Evolutionary conservation across 768 basidiomycete species (phyloP).

Genomic region (Dentipellis fragilis): DNA sequence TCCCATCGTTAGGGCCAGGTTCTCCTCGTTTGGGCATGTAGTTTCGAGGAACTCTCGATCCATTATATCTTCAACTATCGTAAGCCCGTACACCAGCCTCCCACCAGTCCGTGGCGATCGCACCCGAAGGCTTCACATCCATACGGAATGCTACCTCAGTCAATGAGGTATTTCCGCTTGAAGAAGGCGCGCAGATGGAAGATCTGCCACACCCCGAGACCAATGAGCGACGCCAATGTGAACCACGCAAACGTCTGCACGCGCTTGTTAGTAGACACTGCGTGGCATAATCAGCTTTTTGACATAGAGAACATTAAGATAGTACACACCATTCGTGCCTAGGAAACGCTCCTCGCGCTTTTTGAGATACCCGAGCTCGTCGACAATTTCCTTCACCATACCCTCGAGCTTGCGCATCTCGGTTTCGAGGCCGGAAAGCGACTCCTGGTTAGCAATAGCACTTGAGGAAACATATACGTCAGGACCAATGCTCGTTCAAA

Average conservation of each 20-base stretch:
- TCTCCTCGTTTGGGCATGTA: too few species aligned
- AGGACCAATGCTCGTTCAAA: not conserved
- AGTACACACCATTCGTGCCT: slow-evolving; percentile 73
- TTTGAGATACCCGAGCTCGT: slow-evolving; percentile 90
- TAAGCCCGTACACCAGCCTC: too few species aligned
- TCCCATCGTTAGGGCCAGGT: too few species aligned
- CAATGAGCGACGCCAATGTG: slow-evolving; percentile 67
- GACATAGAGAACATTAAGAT: not conserved
- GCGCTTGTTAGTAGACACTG: slow-evolving; percentile 86
- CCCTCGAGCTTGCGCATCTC: slow-evolving; percentile 99
- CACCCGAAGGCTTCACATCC: too few species aligned
- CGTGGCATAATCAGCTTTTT: not conserved
- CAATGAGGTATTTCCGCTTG: slow-evolving; percentile 91
- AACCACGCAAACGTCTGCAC: slow-evolving; percentile 93
- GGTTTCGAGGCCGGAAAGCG: slow-evolving; percentile 87
- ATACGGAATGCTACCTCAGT: slow-evolving; percentile 20
- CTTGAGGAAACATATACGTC: slow-evolving; percentile 28
- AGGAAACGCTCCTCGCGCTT: slow-evolving; percentile 82
- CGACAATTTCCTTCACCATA: slow-evolving; percentile 86
- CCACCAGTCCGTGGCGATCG: too few species aligned
- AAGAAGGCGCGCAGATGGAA: slow-evolving; percentile 92
- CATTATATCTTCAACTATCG: too few species aligned
- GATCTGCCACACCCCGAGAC: slow-evolving; percentile 89
- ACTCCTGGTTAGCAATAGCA: slow-evolving; percentile 98
- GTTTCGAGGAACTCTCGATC: too few species aligned